Base-by-base conservation (phyloP, 805 yeast species). In the Candida pini region DNA sequence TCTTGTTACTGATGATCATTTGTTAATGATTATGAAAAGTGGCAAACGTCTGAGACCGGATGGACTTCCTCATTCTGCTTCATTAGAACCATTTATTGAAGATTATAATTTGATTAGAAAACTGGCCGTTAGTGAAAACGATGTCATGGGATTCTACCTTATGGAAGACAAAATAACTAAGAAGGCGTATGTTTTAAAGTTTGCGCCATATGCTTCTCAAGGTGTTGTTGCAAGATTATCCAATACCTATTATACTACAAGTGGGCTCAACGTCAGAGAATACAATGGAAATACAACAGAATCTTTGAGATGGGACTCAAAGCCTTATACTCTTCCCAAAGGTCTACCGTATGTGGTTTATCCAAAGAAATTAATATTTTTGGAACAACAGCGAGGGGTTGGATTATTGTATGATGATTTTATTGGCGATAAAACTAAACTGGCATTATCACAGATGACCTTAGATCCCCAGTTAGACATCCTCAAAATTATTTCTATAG, bases 401-500 rank as follows among this genome's bases (percentile, higher is more conserved):
- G 33, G 37, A 9, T 21, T 39, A 2, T 22, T 36, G 3, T 44
- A 36, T 18, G 33, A 31, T n/a, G 31, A 34, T 14, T 19, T 18
- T 14, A 18, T 17, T 8, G 18, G 28, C 6, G 29, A 25, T 9
- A 13, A 22, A 18, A 33, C 16, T 16, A 26, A 41, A 17, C 7
- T n/a, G 8, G 18, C 25, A 3, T 19, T 31, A 8, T n/a, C 30
- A 4, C 9, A 21, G 9, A 8, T 31, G 12, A 18, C 31, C 3
- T 28, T 36, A 13, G 9, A 24, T 15, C 26, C 34, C 2, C 20
- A 33, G 2, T 31, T 28, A 4, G 57, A 59, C 30, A 30, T 56
- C 6, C 19, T 38, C 5, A 47, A 44, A 9, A 45, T 60, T 2
- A 30, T 62, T 9, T 31, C 33, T 4, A 34, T 51, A 4, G 35